Evolutionary conservation across 2,329 filamentous ascomycete genomes (phyloP).

Genomic region (Fusarium continuum): DNA sequence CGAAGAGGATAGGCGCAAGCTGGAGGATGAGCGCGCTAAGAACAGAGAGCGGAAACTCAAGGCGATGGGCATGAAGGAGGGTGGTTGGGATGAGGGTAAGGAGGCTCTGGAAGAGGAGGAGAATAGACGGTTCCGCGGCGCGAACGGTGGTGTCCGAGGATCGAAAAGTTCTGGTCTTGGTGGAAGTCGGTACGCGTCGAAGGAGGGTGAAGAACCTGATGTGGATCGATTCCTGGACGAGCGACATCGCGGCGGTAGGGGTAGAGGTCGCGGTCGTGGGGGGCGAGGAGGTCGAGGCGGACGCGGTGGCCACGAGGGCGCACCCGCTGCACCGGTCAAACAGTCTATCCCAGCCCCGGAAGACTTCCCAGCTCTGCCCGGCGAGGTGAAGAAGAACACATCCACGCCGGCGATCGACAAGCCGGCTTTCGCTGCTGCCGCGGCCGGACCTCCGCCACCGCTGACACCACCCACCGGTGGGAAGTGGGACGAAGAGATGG

Average conservation of each 20-base stretch:
- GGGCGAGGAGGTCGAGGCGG: constrained; percentile 48
- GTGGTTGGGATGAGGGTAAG: constrained; percentile 69
- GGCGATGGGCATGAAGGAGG: constrained; percentile 63
- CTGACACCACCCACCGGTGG: constrained; percentile 48
- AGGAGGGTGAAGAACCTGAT: constrained; percentile 47
- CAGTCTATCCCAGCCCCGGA: constrained; percentile 44
- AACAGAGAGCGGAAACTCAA: constrained; percentile 70
- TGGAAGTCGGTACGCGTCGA: constrained; percentile 54
- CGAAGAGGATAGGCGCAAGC: constrained; percentile 60
- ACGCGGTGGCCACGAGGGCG: constrained; percentile 40
- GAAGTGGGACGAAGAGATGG: constrained; percentile 69
- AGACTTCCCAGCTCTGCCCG: constrained; percentile 51
- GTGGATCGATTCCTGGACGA: constrained; percentile 52
- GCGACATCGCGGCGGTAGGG: constrained; percentile 45
- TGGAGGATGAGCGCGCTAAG: constrained; percentile 68
- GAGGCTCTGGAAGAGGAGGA: constrained; percentile 55
- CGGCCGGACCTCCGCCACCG: constrained; percentile 39
- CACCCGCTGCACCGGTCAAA: constrained; percentile 29
- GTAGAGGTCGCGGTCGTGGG: constrained; percentile 49
- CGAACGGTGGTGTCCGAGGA: constrained; percentile 54
- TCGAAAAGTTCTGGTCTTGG: constrained; percentile 50
- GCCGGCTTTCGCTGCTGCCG: constrained; percentile 46
- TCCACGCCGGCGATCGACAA: constrained; percentile 22
- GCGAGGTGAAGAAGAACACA: constrained; percentile 40
- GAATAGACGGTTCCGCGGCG: constrained; percentile 53